A percentile compares a stretch with the other conserved stretches of the same genome.
Conservation (phyloP, 495 filamentous ascomycete genomes). For the Xylaria palmicola region DNA sequence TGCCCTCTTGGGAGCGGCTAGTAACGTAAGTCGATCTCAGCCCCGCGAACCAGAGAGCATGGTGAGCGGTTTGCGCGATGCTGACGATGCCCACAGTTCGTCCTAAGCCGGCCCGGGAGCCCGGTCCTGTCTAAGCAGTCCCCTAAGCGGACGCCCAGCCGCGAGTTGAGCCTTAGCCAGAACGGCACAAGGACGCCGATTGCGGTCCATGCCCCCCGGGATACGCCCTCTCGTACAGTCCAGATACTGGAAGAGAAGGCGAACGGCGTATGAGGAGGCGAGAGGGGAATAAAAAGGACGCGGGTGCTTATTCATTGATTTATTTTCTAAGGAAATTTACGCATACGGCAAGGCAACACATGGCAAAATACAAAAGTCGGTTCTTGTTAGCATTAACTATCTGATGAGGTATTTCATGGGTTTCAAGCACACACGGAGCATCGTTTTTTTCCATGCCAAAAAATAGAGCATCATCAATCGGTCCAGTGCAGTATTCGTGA, state of each 20-base stretch:
- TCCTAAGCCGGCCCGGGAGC: slow-evolving; percentile 54
- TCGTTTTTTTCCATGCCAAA: no score
- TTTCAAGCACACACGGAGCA: no score
- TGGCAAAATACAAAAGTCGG: background rate
- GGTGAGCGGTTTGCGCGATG: no score
- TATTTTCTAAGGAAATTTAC: no score
- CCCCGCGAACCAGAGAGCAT: no score
- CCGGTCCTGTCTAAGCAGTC: slow-evolving; percentile 51
- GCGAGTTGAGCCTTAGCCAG: slow-evolving; percentile 37
- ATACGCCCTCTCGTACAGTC: slow-evolving; percentile 33
- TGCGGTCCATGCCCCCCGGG: slow-evolving; percentile 32
- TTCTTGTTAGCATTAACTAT: background rate
- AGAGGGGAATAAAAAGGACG: background rate
- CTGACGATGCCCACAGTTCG: slow-evolving; percentile 47
- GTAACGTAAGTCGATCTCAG: slow-evolving; percentile 66
- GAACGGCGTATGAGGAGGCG: slow-evolving; percentile 35
- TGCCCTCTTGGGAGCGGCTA: slow-evolving; percentile 83
- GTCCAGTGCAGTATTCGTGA: no score
- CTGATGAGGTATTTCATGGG: no score
- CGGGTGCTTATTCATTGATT: background rate
- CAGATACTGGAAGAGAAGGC: slow-evolving; percentile 46
- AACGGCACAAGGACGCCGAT: slow-evolving; percentile 15
- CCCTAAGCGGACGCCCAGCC: slow-evolving; percentile 32
- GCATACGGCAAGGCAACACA: no score
- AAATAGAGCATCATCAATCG: no score